Conservation (phyloP, 768 basidiomycete genomes). For the Rickenella mellea region DNA sequence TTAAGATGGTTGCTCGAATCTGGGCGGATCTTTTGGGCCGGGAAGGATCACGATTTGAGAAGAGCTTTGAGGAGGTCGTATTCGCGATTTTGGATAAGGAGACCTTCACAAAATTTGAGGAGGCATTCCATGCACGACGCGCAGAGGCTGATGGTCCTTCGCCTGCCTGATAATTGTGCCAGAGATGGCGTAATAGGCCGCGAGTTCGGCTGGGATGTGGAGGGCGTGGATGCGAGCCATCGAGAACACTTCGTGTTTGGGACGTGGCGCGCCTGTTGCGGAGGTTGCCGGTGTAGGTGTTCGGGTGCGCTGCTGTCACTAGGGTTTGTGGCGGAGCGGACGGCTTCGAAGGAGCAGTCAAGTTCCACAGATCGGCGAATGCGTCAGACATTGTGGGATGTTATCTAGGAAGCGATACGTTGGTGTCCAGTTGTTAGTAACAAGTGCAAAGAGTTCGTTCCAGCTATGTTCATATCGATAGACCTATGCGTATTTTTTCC, state of each 20-base stretch:
- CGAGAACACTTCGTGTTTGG: constrained; percentile 48
- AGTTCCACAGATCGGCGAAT: constrained; percentile 71
- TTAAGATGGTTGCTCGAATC: constrained; percentile 45
- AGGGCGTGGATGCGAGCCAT: constrained; percentile 37
- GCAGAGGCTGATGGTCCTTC: too few species aligned
- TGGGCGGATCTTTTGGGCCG: constrained; percentile 54
- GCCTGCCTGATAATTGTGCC: too few species aligned
- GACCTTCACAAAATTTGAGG: constrained; percentile 35
- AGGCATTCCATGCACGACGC: constrained; percentile 27
- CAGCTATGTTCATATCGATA: too few species aligned
- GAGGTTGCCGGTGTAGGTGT: constrained; percentile 14
- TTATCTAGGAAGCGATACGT: too few species aligned
- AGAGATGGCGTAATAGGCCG: constrained; percentile 26
- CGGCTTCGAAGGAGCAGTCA: constrained; percentile 47
- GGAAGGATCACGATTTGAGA: constrained; percentile 41
- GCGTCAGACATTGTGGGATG: constrained; percentile 57
- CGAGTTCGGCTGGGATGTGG: constrained; percentile 20
- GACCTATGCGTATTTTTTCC: too few species aligned
- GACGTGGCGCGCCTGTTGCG: constrained; percentile 18
- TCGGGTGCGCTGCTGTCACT: constrained; percentile 17
- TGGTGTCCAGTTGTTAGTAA: too few species aligned
- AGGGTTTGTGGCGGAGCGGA: constrained; percentile 35
- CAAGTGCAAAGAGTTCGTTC: too few species aligned
- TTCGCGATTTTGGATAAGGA: constrained; percentile 55
- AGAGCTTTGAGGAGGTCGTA: constrained; percentile 51